phyloP scores from a whole-genome alignment of 805 yeast species.

The Metschnikowia noctiluminum region DNA sequence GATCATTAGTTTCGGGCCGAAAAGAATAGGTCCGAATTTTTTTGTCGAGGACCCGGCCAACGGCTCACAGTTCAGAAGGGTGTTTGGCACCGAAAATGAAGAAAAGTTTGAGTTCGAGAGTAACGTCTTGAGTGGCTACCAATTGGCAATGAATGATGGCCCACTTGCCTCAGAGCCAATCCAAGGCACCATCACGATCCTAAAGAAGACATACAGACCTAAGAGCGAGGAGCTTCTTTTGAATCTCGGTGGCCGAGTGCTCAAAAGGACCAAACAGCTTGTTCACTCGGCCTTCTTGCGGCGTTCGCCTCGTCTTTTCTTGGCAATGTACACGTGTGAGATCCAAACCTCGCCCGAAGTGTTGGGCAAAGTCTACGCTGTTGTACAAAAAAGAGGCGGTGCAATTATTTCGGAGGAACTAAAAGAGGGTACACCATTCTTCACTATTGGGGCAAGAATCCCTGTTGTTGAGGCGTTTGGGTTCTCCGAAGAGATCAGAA shows the following conservation, averaged over 20 bases:
- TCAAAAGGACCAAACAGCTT: slow-evolving; percentile 67
- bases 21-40: slow-evolving; percentile 70
- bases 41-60: slow-evolving; percentile 51
- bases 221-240: slow-evolving; percentile 33
- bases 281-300: slow-evolving; percentile 68
- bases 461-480: slow-evolving; percentile 98
- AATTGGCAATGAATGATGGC: slow-evolving; percentile 76
- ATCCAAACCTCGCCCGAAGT: slow-evolving; percentile 95
- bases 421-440: slow-evolving; percentile 98
- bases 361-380: slow-evolving; percentile 91
- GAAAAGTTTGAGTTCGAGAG: slow-evolving; percentile 46
- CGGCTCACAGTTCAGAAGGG: slow-evolving; percentile 25
- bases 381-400: slow-evolving; percentile 86
- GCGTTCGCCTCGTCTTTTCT: slow-evolving; percentile 85
- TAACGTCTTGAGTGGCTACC: slow-evolving; percentile 77
- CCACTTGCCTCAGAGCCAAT: slow-evolving; percentile 86
- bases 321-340: slow-evolving; percentile 93
- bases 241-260: slow-evolving; percentile 66
- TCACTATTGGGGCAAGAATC: slow-evolving; percentile 75
- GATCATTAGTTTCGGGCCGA: slow-evolving; percentile 73
- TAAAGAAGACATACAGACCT: slow-evolving; percentile 25
- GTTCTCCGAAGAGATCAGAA: slow-evolving; percentile 90
- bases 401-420: slow-evolving; percentile 84
- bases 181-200: slow-evolving; percentile 68
- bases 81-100: slow-evolving; percentile 21